A percentile compares a stretch with the other conserved stretches of the same genome.
These are phyloP conservation scores for Plenodomus lindquistii DNA, from an alignment of 2,329 filamentous ascomycete genomes.

Conservation along the genomic window DNA sequence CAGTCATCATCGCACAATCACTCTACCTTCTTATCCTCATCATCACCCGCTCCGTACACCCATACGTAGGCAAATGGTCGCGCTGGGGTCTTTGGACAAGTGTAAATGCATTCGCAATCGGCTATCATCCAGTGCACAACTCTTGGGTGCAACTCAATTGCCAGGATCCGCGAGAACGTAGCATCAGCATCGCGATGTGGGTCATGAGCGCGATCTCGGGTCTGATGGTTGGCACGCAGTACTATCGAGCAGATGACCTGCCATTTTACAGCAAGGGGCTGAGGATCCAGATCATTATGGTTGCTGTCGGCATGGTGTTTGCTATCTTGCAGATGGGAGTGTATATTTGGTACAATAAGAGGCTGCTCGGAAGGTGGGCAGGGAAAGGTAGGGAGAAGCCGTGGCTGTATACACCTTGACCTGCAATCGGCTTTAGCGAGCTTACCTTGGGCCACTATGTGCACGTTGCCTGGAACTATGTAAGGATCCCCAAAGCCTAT, in stretches of 20 bases:
- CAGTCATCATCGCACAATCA: conserved; percentile 51
- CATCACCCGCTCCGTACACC: conserved; percentile 47
- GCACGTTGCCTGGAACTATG: no score
- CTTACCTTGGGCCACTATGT: no score
- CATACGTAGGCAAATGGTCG: conserved; percentile 53
- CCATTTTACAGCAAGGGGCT: conserved; percentile 53
- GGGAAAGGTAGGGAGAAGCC: conserved; percentile 18
- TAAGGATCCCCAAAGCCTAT: no score
- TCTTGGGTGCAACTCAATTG: conserved; percentile 60
- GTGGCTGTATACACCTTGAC: conserved; percentile 24
- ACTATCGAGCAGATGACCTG: conserved; percentile 50
- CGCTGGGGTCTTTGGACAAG: conserved; percentile 57
- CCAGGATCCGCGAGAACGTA: conserved; percentile 51
- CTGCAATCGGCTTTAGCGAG: neutral
- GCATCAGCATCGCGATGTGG: conserved; percentile 56
- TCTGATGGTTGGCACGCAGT: conserved; percentile 57
- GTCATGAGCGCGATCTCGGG: conserved; percentile 58
- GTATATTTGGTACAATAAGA: conserved; percentile 47
- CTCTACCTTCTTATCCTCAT: conserved; percentile 54
- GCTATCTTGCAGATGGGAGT: conserved; percentile 47
- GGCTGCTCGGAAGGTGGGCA: conserved; percentile 19
- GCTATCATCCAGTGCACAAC: conserved; percentile 60
- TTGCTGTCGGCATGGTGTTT: conserved; percentile 47
- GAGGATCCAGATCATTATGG: conserved; percentile 53
- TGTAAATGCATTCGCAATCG: conserved; percentile 56